These are phyloP conservation scores for Herpetomonas samuelpessoai DNA, from an alignment of 208 protist species.

Conservation along the genomic window DNA sequence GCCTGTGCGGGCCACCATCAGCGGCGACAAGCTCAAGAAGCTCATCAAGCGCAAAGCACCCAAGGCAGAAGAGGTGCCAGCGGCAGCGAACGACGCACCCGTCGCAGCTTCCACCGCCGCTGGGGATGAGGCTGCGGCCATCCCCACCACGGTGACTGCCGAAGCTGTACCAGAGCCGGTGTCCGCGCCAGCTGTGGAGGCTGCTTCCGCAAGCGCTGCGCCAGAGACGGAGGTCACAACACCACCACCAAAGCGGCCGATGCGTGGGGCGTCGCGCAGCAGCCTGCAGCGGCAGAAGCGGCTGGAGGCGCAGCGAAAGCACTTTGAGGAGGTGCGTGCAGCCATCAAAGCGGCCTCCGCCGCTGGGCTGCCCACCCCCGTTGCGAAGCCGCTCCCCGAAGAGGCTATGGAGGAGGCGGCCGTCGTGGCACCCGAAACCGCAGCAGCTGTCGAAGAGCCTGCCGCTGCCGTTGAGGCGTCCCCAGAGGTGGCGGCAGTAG, in stretches of 20 bases:
- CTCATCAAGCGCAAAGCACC: neutral
- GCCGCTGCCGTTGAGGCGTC: neutral
- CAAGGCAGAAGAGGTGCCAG: neutral
- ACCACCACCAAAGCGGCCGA: neutral
- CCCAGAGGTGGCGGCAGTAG: too few relatives aligned
- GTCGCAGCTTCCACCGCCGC: neutral
- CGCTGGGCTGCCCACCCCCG: neutral
- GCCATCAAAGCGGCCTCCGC: neutral
- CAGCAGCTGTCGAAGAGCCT: neutral
- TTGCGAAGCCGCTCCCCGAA: neutral
- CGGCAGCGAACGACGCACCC: neutral
- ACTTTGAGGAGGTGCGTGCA: neutral
- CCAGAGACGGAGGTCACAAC: neutral
- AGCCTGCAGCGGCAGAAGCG: constrained; percentile 4
- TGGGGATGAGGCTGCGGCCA: neutral
- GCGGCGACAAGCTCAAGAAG: neutral
- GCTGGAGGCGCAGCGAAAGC: neutral
- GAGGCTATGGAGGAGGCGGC: neutral
- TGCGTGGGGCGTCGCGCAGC: neutral
- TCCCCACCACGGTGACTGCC: neutral
- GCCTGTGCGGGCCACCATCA: neutral
- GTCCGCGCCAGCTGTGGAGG: neutral
- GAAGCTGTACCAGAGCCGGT: neutral
- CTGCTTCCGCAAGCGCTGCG: neutral
- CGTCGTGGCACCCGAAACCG: neutral